These are phyloP conservation scores for Anaeramoeba flamelloides DNA, from an alignment of 78 protist genomes.

Conservation along the genomic window DNA sequence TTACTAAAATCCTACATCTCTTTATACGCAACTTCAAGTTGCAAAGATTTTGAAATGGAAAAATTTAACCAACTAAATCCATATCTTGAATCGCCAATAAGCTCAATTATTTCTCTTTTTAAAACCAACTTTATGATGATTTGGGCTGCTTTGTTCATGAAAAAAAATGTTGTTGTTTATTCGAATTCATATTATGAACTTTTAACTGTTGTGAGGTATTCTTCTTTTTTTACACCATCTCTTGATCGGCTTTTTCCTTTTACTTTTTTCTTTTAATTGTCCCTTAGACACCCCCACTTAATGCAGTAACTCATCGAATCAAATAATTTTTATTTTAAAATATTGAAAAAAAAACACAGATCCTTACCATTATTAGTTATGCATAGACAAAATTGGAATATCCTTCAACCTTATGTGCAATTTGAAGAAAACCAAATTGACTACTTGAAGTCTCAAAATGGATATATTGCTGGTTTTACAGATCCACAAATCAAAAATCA, in stretches of 20 bases:
- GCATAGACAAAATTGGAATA: slow-evolving; percentile 42
- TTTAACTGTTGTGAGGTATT: slow-evolving; percentile 13
- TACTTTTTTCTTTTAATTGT: no score
- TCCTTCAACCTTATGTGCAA: slow-evolving; percentile 34
- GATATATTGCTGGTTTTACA: slow-evolving; percentile 36
- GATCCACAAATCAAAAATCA: slow-evolving; percentile 35
- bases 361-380: slow-evolving; percentile 35
- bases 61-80: background rate
- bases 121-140: slow-evolving; percentile 32
- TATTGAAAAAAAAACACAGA: background rate
- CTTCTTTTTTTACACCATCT: no score
- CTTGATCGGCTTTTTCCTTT: no score
- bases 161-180: slow-evolving; percentile 30
- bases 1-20: slow-evolving; percentile 30
- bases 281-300: no score
- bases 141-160: slow-evolving; percentile 34
- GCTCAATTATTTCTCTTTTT: slow-evolving; percentile 20
- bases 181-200: slow-evolving; percentile 22
- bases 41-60: background rate
- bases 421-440: slow-evolving; percentile 20
- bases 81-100: background rate
- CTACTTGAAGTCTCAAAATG: slow-evolving; percentile 16
- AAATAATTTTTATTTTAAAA: background rate
- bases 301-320: no score
- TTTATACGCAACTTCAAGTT: slow-evolving; percentile 7